Base-by-base conservation (phyloP, 352 stramenopile species). In the Phytopythium chamaehyphon region DNA sequence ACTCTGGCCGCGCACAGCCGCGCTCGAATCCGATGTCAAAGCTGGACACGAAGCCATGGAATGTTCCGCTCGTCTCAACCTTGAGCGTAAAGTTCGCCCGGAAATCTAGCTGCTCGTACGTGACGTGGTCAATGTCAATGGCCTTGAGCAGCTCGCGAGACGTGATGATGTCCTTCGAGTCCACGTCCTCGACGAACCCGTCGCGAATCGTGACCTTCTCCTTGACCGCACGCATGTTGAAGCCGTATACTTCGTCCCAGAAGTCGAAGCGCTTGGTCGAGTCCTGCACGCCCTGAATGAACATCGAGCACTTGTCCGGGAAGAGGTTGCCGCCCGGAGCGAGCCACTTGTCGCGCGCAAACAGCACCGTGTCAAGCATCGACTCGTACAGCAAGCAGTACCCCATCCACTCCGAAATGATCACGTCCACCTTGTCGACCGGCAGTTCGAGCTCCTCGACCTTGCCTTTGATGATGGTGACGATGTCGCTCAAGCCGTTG, bases 331-430 rank as follows among this genome's bases (percentile, higher is more conserved):
- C 95, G 45, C 87, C 91, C 6, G 83, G 66, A 26, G 85, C 73
- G 47, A 99, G 83, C 92, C 91, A 99, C 70, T 98, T 98, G 72
- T 99, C 96, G 22, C 96, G 77, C 24, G 96, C 96, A 64, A 86
- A 98, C 14, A 99, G 69, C 21, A 99, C 95, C 9, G 94, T 98
- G 63, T 98, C 94, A 19, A 99, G 82, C 96, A 99, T 99, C 28
- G 87, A 98, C 76, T 99, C 96, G 67, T 98, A 99, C 18, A 98
- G 66, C 31, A 98, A 71, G 58, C 95, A 98, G 72, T 99, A 99
- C 40, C 96, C 96, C 95, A 99, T 99, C 96, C 96, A 99, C 78
- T 99, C 96, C 21, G 88, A 98, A 31, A 99, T 93, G 66, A 99
- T 98, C 47, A 99, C 96, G 69, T 99, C 96, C 37, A 99, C 92